Evolutionary conservation across 2,329 filamentous ascomycete species (phyloP).

Genomic region (Endoconidiophora polonica): DNA sequence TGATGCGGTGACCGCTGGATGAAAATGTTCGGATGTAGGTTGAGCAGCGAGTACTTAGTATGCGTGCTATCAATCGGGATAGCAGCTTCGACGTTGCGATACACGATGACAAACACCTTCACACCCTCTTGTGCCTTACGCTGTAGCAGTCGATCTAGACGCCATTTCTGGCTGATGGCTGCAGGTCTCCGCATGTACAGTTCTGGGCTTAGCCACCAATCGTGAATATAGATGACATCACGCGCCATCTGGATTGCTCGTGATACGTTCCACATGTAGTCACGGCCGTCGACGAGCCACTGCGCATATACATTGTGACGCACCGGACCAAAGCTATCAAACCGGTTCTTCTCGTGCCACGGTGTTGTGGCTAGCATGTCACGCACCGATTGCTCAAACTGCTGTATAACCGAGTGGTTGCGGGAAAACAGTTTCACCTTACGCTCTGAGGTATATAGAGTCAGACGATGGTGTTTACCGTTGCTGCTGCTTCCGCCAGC

Average conservation of each 20-base stretch:
- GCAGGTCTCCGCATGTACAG: conserved; percentile 87
- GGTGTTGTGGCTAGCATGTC: conserved; percentile 70
- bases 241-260: conserved; percentile 91
- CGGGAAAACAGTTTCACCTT: conserved; percentile 82
- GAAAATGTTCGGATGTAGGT: conserved; percentile 90
- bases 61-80: conserved; percentile 97
- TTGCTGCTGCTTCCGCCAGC: conserved; percentile 15
- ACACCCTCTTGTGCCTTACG: conserved; percentile 87
- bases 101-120: conserved; percentile 95
- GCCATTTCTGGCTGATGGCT: conserved; percentile 95
- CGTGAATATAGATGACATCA: conserved; percentile 97
- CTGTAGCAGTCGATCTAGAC: conserved; percentile 81
- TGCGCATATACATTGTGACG: conserved; percentile 76
- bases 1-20: conserved; percentile 94
- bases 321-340: conserved; percentile 85
- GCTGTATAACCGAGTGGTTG: conserved; percentile 73
- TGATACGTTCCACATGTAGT: conserved; percentile 99
- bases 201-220: conserved; percentile 97
- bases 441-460: conserved; percentile 78
- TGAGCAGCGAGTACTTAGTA: conserved; percentile 88
- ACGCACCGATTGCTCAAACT: conserved; percentile 85
- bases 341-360: conserved; percentile 73
- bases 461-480: conserved; percentile 63
- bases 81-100: conserved; percentile 91
- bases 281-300: conserved; percentile 90